These are phyloP conservation scores for Bothriochloa decipiens DNA, from an alignment of 176 grass and related monocot genomes.

Conservation along the genomic window DNA sequence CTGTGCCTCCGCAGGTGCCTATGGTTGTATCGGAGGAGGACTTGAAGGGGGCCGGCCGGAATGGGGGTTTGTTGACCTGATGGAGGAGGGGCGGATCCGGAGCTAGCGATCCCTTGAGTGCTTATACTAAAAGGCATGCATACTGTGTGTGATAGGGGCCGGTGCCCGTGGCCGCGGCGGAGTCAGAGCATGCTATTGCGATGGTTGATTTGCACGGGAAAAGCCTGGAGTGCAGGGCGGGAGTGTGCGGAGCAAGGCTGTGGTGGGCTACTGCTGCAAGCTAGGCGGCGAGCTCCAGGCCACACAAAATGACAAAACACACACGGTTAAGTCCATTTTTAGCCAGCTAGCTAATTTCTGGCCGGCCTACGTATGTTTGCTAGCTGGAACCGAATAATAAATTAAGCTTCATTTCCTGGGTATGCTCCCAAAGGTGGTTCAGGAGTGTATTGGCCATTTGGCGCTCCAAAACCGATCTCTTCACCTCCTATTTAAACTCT, in stretches of 20 bases:
- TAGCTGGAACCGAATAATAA: too few relatives aligned
- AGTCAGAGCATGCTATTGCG: slow-evolving; percentile 5
- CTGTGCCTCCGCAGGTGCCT: not conserved
- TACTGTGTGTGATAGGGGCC: not conserved
- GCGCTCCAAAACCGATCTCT: too few relatives aligned
- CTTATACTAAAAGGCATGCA: slow-evolving; percentile 34
- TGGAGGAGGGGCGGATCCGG: not conserved
- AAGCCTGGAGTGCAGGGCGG: slow-evolving; percentile 64
- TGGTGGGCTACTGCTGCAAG: slow-evolving; percentile 38
- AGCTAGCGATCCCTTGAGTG: not conserved
- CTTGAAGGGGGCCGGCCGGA: not conserved
- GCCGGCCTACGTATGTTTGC: too few relatives aligned
- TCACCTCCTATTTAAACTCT: too few relatives aligned
- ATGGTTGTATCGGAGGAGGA: not conserved
- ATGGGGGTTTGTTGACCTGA: slow-evolving; percentile 8
- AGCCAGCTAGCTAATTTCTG: too few relatives aligned
- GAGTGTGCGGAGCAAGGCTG: slow-evolving; percentile 47
- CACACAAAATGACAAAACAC: not conserved
- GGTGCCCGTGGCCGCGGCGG: slow-evolving; percentile 15
- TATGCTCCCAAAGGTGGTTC: too few relatives aligned
- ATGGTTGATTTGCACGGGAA: slow-evolving; percentile 67
- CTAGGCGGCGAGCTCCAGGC: not conserved
- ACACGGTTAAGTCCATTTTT: too few relatives aligned
- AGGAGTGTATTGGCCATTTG: too few relatives aligned
- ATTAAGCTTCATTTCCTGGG: too few relatives aligned